These are phyloP conservation scores for Scutellaria barbata DNA, from an alignment of 257 asterid species.

Conservation along the genomic window DNA sequence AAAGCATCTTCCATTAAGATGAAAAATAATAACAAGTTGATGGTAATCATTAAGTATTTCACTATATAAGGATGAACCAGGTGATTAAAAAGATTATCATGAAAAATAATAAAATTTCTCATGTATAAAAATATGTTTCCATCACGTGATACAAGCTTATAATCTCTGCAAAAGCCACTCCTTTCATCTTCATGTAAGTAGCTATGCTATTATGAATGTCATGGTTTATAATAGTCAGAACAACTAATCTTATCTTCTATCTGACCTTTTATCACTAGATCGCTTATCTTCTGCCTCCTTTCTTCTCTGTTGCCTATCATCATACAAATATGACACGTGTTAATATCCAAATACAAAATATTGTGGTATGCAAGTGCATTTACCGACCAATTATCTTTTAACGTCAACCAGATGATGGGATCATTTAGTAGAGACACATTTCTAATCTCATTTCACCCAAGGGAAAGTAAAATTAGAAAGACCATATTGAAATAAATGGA, in stretches of 20 bases:
- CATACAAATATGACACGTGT: conserved; percentile 20
- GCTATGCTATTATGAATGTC: conserved; percentile 20
- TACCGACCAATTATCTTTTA: background rate
- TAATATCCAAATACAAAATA: conserved; percentile 14
- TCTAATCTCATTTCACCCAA: conserved; percentile 15
- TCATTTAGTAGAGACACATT: background rate
- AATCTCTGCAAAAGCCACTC: conserved; percentile 7
- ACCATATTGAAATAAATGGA: background rate
- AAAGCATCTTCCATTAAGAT: conserved; percentile 29
- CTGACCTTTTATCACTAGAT: conserved; percentile 53
- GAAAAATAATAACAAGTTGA: background rate
- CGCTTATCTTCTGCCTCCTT: conserved; percentile 66
- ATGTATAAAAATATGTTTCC: conserved; percentile 7
- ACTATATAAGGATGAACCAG: too few relatives aligned
- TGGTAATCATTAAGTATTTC: too few relatives aligned
- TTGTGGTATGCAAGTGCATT: conserved; percentile 1
- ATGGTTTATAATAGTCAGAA: background rate
- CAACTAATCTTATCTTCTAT: conserved; percentile 45
- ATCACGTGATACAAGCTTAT: conserved; percentile 5
- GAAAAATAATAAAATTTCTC: conserved; percentile 4
- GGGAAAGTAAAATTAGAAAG: background rate
- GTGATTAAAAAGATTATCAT: background rate
- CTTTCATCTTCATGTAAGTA: conserved; percentile 13
- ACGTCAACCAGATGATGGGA: background rate
- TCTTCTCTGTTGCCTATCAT: conserved; percentile 61